A percentile compares a stretch with the other conserved stretches of the same genome.
These are phyloP conservation scores for Lentinula detonsa DNA, from an alignment of 768 basidiomycete species.

Conservation along the genomic window DNA sequence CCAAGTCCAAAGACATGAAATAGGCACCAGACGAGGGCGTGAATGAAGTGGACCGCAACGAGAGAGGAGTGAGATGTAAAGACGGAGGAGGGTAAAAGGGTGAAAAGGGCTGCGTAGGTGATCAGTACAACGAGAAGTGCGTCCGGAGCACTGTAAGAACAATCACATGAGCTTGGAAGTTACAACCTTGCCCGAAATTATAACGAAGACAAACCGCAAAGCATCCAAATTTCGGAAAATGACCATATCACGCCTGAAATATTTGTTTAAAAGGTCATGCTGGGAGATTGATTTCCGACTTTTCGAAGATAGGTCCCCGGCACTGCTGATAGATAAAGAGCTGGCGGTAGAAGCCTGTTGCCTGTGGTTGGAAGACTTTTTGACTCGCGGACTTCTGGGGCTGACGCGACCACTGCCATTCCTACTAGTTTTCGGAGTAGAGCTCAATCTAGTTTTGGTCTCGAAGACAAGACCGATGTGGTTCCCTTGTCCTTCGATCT, in stretches of 20 bases:
- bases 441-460: background rate
- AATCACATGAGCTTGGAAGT: constrained; percentile 13
- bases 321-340: constrained; percentile 21
- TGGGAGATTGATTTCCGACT: constrained; percentile 45
- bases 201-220: constrained; percentile 53
- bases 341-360: constrained; percentile 27
- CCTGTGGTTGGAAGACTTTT: constrained; percentile 22
- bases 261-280: constrained; percentile 86
- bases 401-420: background rate
- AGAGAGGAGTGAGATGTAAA: background rate
- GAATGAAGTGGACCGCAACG: constrained; percentile 69
- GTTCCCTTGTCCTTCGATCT: constrained; percentile 24
- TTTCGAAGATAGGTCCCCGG: constrained; percentile 11
- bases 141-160: constrained; percentile 66
- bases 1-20: constrained; percentile 90
- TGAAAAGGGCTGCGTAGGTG: constrained; percentile 54
- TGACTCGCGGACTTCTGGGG: constrained; percentile 2
- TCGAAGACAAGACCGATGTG: background rate
- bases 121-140: constrained; percentile 73
- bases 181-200: background rate
- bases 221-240: constrained; percentile 78
- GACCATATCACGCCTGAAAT: constrained; percentile 85
- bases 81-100: constrained; percentile 43
- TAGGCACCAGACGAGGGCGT: constrained; percentile 80
- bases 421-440: background rate